Evolutionary conservation across 257 asterid species (phyloP).

Genomic region (Eustoma russellianum): DNA sequence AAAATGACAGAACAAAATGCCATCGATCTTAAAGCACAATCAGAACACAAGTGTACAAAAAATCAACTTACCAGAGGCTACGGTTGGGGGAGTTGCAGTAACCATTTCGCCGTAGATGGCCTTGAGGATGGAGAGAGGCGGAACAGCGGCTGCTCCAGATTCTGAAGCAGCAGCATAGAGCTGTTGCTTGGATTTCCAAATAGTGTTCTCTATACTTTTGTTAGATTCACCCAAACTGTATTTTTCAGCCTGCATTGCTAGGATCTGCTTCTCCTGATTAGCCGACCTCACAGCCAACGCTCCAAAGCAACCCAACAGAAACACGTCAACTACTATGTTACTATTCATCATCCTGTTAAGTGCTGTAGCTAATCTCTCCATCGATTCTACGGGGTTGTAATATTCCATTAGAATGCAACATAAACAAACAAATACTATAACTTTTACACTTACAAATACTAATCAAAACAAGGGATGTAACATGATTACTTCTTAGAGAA

Average conservation of each 20-base stretch:
- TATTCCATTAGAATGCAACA: too few species aligned
- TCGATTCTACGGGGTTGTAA: constrained; percentile 1
- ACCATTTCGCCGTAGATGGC: constrained; percentile 60
- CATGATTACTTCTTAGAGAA: too few species aligned
- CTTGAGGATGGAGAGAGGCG: constrained; percentile 68
- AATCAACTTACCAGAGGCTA: too few species aligned
- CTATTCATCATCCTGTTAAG: constrained; percentile 49
- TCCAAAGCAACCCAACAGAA: constrained; percentile 38
- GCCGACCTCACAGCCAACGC: constrained; percentile 39
- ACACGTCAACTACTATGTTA: constrained; percentile 41
- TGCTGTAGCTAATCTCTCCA: constrained; percentile 39
- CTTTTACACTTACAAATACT: too few species aligned
- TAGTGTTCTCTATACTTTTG: constrained; percentile 43
- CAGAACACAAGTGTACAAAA: too few species aligned
- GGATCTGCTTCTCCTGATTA: constrained; percentile 40
- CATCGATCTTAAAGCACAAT: too few species aligned
- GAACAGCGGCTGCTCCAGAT: constrained; percentile 28
- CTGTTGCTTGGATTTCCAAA: constrained; percentile 85
- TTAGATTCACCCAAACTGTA: constrained; percentile 39
- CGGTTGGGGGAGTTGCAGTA: neutral
- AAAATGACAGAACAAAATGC: too few species aligned
- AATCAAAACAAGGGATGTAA: too few species aligned
- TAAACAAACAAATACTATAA: too few species aligned
- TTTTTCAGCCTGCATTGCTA: constrained; percentile 55
- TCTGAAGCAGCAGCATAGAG: constrained; percentile 60